Percentiles rank a stretch among this genome's conserved stretches.
Conservation (phyloP, 169 alveolate species). For the Plasmodium relictum region DNA sequence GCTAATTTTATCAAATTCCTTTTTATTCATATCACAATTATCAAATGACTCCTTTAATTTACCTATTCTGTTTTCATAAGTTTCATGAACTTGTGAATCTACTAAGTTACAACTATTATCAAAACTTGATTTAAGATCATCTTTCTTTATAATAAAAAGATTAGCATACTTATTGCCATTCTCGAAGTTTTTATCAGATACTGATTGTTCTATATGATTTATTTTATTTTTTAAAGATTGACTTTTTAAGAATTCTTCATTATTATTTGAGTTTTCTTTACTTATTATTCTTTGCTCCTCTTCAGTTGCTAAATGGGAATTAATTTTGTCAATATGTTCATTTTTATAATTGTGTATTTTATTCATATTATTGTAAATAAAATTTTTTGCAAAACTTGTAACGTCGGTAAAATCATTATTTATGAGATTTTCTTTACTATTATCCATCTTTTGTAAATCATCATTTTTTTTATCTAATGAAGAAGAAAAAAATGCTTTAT, state of each 20-base stretch:
- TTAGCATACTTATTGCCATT: constrained; percentile 25
- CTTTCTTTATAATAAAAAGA: constrained; percentile 59
- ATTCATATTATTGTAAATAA: constrained; percentile 67
- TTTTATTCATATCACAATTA: not conserved
- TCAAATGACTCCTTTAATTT: constrained; percentile 38
- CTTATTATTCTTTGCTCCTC: not conserved
- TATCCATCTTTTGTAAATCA: not conserved
- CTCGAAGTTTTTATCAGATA: not conserved
- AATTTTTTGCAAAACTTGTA: constrained; percentile 52
- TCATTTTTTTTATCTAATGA: constrained; percentile 26
- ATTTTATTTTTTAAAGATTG: not conserved
- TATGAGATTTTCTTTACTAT: constrained; percentile 4
- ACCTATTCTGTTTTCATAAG: constrained; percentile 36
- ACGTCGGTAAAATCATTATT: constrained; percentile 38
- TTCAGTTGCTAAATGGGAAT: not conserved
- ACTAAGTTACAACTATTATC: constrained; percentile 6
- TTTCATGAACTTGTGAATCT: constrained; percentile 25
- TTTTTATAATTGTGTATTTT: constrained; percentile 42
- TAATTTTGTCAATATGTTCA: not conserved
- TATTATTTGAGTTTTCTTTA: not conserved
- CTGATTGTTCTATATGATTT: not conserved
- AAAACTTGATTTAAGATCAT: constrained; percentile 17
- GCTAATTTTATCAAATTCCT: constrained; percentile 16
- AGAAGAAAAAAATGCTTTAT: constrained; percentile 53
- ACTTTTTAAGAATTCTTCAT: not conserved